Evolutionary conservation across 108 stramenopile genomes (phyloP).

Genomic region (Mediolabrus comicus): DNA sequence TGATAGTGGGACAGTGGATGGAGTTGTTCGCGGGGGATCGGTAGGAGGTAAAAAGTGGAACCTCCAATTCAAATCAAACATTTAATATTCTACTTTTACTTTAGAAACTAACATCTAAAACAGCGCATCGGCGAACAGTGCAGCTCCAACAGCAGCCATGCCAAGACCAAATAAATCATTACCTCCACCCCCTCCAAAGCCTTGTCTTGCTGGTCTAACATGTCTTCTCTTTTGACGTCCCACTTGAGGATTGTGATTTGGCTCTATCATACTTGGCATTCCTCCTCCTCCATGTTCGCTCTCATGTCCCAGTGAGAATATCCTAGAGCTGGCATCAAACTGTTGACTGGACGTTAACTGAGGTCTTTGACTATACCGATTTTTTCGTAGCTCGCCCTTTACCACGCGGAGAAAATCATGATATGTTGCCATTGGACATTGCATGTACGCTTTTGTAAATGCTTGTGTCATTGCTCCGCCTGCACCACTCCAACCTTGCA

Average conservation of each 20-base stretch:
- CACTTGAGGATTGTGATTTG: conserved; percentile 36
- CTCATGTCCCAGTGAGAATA: conserved; percentile 43
- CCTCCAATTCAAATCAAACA: too few species aligned
- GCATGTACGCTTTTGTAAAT: conserved; percentile 38
- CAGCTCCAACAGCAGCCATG: conserved; percentile 28
- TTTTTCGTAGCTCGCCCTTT: conserved; percentile 23
- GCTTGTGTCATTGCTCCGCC: conserved; percentile 57
- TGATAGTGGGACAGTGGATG: too few species aligned
- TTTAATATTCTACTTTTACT: too few species aligned
- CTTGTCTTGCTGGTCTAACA: conserved; percentile 31
- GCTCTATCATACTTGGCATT: conserved; percentile 31
- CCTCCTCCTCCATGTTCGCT: conserved; percentile 7
- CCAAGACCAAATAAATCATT: conserved; percentile 33
- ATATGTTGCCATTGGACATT: conserved; percentile 33
- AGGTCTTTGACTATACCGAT: conserved; percentile 38
- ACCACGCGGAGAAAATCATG: conserved; percentile 41
- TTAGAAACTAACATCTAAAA: conserved; percentile 32
- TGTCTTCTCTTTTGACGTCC: conserved; percentile 45
- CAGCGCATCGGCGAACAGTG: conserved; percentile 34
- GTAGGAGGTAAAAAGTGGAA: too few species aligned
- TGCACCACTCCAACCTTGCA: conserved; percentile 36
- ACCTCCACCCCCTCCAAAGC: conserved; percentile 19
- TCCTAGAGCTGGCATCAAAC: conserved; percentile 42
- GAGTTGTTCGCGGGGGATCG: too few species aligned
- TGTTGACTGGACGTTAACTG: conserved; percentile 46